Evolutionary conservation across 495 filamentous ascomycete genomes (phyloP), one percentile per base, ranked within the genome.

Genomic region (Hypoxylon fuscum): DNA sequence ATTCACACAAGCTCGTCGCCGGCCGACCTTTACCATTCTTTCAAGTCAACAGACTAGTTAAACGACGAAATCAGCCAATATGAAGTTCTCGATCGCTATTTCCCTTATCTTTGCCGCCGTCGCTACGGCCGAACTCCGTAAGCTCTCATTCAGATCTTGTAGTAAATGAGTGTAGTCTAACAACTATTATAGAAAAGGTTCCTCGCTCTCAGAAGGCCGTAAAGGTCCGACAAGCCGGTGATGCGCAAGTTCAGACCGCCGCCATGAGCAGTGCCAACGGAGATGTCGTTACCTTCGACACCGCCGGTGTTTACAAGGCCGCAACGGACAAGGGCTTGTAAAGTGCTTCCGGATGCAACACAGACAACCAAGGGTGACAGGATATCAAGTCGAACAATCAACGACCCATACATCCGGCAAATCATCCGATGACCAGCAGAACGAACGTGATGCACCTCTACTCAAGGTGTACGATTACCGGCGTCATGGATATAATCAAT

Each of bases 81-180:
- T 84, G 81, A 79, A 84, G 78, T 78, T 78, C 75, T 73, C 75
- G 22, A 20, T 78, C 61, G 57, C 74, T 66, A 47, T 83, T 58
- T 56, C 83, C 69, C 72, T 80, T 47, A 68, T 83, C 55, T 75
- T 77, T 69, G 64, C 70, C 52, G 69, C 79, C 66, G 48, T 79
- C 67, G 78, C 76, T 61, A 62, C 78, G 68, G 80, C 77, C 45
- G 70, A 69, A 41, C 74, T 78, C 34, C 48, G 66, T 61, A 68
- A 35, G 68, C 55, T 35, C 14, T 42, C 31, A 0, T 14, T 9
- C 11, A 10, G 23, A 8, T 22, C 2, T 34, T 15, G 8, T 23
- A 20, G 8, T 10, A 21, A 4, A 44, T 12, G 0, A 5, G 9
- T 4, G 1, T 34, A 41, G 27, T 8, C 54, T 67, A 58, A 70